phyloP scores from a whole-genome alignment of 2,329 filamentous ascomycete species.

The Ophiocordyceps robertsii region DNA sequence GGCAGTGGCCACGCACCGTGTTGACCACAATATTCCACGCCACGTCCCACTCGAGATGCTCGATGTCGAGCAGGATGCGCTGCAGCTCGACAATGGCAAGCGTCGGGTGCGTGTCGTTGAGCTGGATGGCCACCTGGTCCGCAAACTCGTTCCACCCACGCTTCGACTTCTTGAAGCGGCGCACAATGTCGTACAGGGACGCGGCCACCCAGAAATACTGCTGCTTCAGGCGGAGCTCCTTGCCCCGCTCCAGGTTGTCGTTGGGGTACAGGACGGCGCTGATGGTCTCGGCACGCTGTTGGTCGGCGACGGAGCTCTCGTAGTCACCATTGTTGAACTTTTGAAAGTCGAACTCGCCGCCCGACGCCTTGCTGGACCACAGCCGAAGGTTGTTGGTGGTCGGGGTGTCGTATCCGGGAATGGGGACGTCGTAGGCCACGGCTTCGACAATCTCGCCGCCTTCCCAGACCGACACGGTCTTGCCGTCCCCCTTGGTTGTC shows the following conservation, averaged over 20 bases:
- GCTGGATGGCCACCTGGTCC: conserved; percentile 90
- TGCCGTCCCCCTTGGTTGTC: conserved; percentile 61
- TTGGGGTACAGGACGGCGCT: conserved; percentile 96
- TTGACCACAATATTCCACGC: conserved; percentile 72
- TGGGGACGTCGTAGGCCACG: conserved; percentile 83
- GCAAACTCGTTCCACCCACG: conserved; percentile 84
- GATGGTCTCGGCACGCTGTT: conserved; percentile 97
- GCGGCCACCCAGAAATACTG: conserved; percentile 99
- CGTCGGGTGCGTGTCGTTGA: conserved; percentile 96
- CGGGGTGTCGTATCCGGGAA: conserved; percentile 78
- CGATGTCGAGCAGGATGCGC: conserved; percentile 78
- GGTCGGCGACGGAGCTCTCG: conserved; percentile 93
- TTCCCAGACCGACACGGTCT: conserved; percentile 66
- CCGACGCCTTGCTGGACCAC: conserved; percentile 95
- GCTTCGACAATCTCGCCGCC: conserved; percentile 86
- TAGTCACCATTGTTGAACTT: conserved; percentile 99
- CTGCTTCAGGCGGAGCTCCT: conserved; percentile 95
- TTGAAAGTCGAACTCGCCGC: conserved; percentile 97
- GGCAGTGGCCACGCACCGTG: conserved; percentile 35
- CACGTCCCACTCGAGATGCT: conserved; percentile 85
- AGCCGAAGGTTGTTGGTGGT: conserved; percentile 94
- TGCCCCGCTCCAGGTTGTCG: conserved; percentile 90
- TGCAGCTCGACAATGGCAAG: conserved; percentile 92
- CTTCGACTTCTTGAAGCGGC: conserved; percentile 95
- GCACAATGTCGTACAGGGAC: conserved; percentile 89